Base-by-base conservation (phyloP, 495 filamentous ascomycete genomes). In the Echria macrotheca region DNA sequence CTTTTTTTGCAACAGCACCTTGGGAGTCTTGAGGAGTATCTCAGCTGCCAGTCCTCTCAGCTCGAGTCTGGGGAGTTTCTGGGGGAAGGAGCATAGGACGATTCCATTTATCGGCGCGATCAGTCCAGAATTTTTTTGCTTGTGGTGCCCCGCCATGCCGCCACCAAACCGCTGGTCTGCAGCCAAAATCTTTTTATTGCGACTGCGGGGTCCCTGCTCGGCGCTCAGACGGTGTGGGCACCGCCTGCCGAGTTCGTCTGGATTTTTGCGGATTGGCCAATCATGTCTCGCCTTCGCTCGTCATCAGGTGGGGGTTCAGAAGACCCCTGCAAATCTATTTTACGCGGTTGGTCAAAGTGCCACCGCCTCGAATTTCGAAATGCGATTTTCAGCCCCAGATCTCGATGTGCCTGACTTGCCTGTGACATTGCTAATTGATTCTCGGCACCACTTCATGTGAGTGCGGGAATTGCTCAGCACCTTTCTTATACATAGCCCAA, bases 141-240 rank as follows among this genome's bases (percentile, higher is more conserved):
- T 10, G 33, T 43, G 17, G 23, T 41, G 51, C 52, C 55, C 58
- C 58, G 52, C 58, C 55, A 53, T 47, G 18, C 31, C 41, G 43
- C 47, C 29, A 41, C 38, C 21, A n/a, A 41, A 17, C 31, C 44
- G 36, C 22, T 38, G 26, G 29, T 17, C 40, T 41, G 43, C 42
- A 47, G 45, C 43, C 48, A 54, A 50, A 55, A 57, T 50, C 49
- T 47, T 55, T 57, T 59, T 55, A 29, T 46, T 51, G 39, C 45
- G 49, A 28, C 43, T 50, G 59, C 59, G 59, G 59, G 56, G 59
- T 51, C 48, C 44, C 46, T 35, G 48, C 42, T 32, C 10, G 15
- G 25, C 22, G 15, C 24, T 17, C 15, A 31, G 43, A 5, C 19
- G 31, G 14, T 31, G 11, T 39, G 54, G 12, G 18, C 11, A 26